These are phyloP conservation scores for Pueraria montana DNA, from an alignment of 306 rosid species.

Conservation along the genomic window DNA sequence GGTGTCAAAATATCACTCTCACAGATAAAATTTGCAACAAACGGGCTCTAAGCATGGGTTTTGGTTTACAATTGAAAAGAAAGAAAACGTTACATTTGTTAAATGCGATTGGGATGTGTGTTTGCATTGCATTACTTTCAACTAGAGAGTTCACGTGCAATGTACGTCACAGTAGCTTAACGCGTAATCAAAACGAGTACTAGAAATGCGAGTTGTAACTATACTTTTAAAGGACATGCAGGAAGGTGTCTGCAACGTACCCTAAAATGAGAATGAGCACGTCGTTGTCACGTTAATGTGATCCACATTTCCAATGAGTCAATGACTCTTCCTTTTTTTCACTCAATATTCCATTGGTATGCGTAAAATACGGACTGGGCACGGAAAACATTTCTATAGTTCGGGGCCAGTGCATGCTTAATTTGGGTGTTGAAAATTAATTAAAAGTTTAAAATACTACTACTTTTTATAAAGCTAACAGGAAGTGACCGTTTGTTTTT, in stretches of 20 bases:
- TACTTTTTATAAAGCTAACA: background rate
- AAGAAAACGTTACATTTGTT: background rate
- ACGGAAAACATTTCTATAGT: background rate
- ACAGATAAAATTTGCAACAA: too few relatives aligned
- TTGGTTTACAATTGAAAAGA: background rate
- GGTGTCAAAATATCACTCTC: too few relatives aligned
- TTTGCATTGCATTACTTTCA: background rate
- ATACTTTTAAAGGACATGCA: background rate
- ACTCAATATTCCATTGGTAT: conserved; percentile 11
- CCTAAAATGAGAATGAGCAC: background rate
- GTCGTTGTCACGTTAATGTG: background rate
- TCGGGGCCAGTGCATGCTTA: background rate
- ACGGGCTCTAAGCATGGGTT: too few relatives aligned
- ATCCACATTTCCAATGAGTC: conserved; percentile 2
- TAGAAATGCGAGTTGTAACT: background rate
- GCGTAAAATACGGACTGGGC: background rate
- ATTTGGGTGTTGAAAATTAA: background rate
- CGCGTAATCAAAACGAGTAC: background rate
- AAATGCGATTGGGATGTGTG: background rate
- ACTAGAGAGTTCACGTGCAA: background rate
- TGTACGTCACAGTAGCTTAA: background rate
- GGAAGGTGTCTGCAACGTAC: background rate
- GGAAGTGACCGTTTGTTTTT: background rate
- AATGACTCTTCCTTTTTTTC: background rate
- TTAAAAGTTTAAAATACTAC: background rate